These are phyloP conservation scores for Vanrija humicola DNA, from an alignment of 1,284 basidiomycete genomes.

Conservation along the genomic window DNA sequence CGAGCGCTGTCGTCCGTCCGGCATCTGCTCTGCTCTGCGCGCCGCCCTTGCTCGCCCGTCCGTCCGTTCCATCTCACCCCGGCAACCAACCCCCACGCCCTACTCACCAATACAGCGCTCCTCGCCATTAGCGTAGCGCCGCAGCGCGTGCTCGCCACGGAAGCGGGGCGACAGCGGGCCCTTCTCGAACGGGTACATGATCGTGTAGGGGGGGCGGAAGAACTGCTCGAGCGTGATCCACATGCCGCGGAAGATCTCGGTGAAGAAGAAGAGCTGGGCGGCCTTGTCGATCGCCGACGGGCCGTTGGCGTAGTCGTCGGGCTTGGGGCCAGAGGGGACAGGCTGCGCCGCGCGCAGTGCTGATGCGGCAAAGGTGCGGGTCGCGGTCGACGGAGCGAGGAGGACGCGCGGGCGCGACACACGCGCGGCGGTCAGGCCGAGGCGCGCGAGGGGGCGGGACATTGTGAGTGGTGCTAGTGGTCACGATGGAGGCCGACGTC, in stretches of 20 bases:
- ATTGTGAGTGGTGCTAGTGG: neutral
- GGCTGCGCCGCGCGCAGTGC: neutral
- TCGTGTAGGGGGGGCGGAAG: conserved; percentile 96
- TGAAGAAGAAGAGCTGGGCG: conserved; percentile 95
- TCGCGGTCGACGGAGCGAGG: neutral
- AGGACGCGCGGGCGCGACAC: neutral
- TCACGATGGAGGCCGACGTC: too few relatives aligned
- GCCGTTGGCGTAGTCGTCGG: conserved; percentile 55
- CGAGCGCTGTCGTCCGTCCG: too few relatives aligned
- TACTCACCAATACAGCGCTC: conserved; percentile 92
- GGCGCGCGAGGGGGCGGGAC: conserved; percentile 21
- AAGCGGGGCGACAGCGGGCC: conserved; percentile 96
- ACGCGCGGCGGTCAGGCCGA: conserved; percentile 10
- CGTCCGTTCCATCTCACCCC: too few relatives aligned
- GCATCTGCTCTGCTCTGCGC: too few relatives aligned
- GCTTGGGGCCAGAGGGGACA: neutral
- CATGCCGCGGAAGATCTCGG: conserved; percentile 96
- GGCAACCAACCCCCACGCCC: too few relatives aligned
- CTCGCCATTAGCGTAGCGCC: conserved; percentile 96
- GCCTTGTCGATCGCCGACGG: conserved; percentile 93
- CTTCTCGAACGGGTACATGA: conserved; percentile 87
- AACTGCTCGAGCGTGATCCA: conserved; percentile 99
- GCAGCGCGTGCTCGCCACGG: conserved; percentile 97
- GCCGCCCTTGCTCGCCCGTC: too few relatives aligned
- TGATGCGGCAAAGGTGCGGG: conserved; percentile 10